phyloP scores from a whole-genome alignment of 2,329 filamentous ascomycete genomes.

The Fusarium lateritium region DNA sequence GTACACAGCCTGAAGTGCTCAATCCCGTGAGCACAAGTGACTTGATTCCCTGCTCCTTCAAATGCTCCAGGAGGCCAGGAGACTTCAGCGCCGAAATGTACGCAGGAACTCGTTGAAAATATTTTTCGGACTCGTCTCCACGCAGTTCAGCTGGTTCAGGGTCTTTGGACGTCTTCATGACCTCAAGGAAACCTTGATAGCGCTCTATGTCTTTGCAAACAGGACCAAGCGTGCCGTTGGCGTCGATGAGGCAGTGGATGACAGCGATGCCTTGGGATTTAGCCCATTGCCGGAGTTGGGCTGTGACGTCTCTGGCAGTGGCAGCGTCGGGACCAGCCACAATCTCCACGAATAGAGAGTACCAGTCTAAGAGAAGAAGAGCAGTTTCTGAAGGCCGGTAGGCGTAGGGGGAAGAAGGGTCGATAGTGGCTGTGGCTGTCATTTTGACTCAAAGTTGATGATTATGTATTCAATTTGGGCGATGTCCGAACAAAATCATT shows the following conservation, averaged over 20 bases:
- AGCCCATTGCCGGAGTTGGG: constrained; percentile 12
- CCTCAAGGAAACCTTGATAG: background rate
- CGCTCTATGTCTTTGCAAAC: background rate
- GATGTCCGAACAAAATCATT: no score
- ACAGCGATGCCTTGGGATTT: constrained; percentile 5
- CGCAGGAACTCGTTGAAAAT: background rate
- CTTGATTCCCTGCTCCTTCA: constrained; percentile 6
- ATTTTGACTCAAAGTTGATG: background rate
- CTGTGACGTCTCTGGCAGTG: background rate
- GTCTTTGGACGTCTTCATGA: constrained; percentile 1
- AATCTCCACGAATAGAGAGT: constrained; percentile 4
- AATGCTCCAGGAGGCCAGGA: background rate
- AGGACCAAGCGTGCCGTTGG: background rate
- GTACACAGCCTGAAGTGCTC: constrained; percentile 13
- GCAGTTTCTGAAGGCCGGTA: constrained; percentile 7
- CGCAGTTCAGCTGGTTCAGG: constrained; percentile 13
- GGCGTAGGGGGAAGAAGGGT: background rate
- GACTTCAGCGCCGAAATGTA: constrained; percentile 14
- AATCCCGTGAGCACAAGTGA: background rate
- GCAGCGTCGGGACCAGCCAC: background rate
- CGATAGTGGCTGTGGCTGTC: background rate
- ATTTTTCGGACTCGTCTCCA: background rate
- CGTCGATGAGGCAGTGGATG: constrained; percentile 13
- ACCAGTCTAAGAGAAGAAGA: constrained; percentile 14
- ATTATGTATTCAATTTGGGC: background rate